phyloP scores from a whole-genome alignment of 2,329 filamentous ascomycete genomes.

The Nemania diffusa region DNA sequence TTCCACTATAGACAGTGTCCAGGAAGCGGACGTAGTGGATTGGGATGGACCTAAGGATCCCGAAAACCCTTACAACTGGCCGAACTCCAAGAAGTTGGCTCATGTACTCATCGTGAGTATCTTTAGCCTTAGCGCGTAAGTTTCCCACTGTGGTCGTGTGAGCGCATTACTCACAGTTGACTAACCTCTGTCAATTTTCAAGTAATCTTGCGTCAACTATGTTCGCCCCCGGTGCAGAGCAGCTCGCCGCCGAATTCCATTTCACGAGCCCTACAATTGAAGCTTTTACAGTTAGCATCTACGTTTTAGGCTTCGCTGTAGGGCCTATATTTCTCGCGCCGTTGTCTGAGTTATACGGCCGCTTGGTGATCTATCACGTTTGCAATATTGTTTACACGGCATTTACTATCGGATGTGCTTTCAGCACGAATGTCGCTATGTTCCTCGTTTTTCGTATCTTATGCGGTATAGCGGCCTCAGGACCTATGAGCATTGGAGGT shows the following conservation, averaged over 20 bases:
- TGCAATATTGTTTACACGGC: conserved; percentile 48
- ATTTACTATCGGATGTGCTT: conserved; percentile 50
- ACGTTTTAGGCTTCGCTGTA: conserved; percentile 40
- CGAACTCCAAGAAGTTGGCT: conserved; percentile 4
- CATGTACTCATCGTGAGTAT: conserved; percentile 15
- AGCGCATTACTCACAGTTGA: background rate
- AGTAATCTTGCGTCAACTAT: conserved; percentile 27
- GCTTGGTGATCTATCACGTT: conserved; percentile 47
- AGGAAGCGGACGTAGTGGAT: conserved; percentile 5
- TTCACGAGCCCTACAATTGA: conserved; percentile 10
- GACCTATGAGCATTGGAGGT: conserved; percentile 50
- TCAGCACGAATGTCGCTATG: conserved; percentile 43
- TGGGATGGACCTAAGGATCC: conserved; percentile 24
- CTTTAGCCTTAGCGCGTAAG: conserved; percentile 18
- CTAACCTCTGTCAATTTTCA: background rate
- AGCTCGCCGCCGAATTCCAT: conserved; percentile 17
- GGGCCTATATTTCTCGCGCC: conserved; percentile 57
- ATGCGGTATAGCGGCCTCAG: conserved; percentile 45
- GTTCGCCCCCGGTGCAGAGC: conserved; percentile 22
- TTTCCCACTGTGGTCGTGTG: background rate
- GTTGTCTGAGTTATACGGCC: conserved; percentile 54
- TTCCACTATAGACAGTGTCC: background rate
- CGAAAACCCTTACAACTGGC: conserved; percentile 19
- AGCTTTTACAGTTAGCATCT: conserved; percentile 34
- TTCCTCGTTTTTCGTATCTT: conserved; percentile 51